These are phyloP conservation scores for Spizellomyces punctatus DNA, from an alignment of 192 early-diverging fungal species.

Conservation along the genomic window DNA sequence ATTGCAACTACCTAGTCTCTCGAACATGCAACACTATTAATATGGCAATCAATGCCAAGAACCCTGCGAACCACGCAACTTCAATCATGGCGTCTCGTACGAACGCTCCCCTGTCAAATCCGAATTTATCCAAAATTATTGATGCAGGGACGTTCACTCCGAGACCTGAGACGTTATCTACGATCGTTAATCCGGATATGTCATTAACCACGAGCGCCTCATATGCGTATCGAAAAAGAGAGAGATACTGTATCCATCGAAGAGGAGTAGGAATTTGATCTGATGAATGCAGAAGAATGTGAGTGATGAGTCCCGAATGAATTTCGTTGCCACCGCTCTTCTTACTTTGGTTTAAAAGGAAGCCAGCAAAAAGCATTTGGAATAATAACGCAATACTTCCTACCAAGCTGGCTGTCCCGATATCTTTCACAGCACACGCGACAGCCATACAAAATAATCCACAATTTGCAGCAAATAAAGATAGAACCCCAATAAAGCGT, in stretches of 20 bases:
- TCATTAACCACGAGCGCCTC: constrained; percentile 76
- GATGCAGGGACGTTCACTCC: constrained; percentile 36
- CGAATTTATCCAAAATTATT: constrained; percentile 48
- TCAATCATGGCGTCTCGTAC: constrained; percentile 37
- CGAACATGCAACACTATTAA: constrained; percentile 13
- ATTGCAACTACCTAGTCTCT: constrained; percentile 9
- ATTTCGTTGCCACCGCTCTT: constrained; percentile 11
- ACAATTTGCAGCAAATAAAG: constrained; percentile 66
- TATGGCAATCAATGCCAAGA: constrained; percentile 32
- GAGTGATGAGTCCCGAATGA: constrained; percentile 4
- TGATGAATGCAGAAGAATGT: constrained; percentile 10
- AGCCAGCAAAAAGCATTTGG: constrained; percentile 77
- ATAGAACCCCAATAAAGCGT: constrained; percentile 63
- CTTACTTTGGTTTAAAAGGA: constrained; percentile 63
- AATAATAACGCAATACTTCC: constrained; percentile 70
- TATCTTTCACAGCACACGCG: constrained; percentile 56
- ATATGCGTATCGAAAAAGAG: constrained; percentile 73
- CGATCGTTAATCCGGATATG: constrained; percentile 34
- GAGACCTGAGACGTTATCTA: constrained; percentile 42
- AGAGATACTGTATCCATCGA: constrained; percentile 71
- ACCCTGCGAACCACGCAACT: constrained; percentile 35
- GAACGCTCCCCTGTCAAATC: constrained; percentile 43
- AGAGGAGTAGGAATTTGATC: constrained; percentile 56
- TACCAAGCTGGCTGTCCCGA: constrained; percentile 63
- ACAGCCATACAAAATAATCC: constrained; percentile 64